Conservation (phyloP, 2,329 filamentous ascomycete species). For the Boeremia lycopersici region DNA sequence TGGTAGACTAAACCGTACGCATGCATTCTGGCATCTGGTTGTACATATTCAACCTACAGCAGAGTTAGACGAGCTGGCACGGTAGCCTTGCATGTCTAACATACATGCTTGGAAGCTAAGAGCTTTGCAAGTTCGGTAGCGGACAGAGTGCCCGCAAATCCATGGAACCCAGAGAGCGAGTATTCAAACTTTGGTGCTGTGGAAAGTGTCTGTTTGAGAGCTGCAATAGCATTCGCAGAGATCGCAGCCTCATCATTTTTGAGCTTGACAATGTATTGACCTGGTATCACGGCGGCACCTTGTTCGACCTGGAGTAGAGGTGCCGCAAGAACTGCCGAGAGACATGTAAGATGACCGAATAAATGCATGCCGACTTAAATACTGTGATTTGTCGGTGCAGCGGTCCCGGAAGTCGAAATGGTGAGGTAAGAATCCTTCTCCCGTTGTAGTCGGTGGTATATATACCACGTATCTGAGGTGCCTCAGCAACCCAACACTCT, state of each 20-base stretch:
- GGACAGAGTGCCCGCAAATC: conserved; percentile 44
- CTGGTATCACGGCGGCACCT: conserved; percentile 37
- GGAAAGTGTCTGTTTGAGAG: conserved; percentile 26
- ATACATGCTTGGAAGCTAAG: conserved; percentile 31
- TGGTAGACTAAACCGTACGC: conserved; percentile 41
- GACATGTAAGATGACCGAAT: conserved; percentile 38
- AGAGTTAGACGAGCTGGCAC: background rate
- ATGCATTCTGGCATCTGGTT: conserved; percentile 41
- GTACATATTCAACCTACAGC: conserved; percentile 43
- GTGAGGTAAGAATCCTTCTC: background rate
- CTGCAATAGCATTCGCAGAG: conserved; percentile 17
- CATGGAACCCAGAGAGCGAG: conserved; percentile 44
- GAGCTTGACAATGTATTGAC: conserved; percentile 55
- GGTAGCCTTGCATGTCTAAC: background rate
- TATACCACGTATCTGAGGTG: background rate
- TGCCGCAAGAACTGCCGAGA: conserved; percentile 46
- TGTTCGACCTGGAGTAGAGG: conserved; percentile 43
- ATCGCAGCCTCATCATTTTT: conserved; percentile 38
- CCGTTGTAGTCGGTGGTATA: background rate
- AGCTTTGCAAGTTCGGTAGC: conserved; percentile 34
- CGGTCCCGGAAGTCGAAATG: background rate
- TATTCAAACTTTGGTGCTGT: conserved; percentile 38
- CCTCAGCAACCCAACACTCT: background rate
- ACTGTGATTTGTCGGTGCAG: background rate
- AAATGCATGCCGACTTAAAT: conserved; percentile 35